phyloP scores from a whole-genome alignment of 208 protist genomes.

The Leptomonas seymouri region DNA sequence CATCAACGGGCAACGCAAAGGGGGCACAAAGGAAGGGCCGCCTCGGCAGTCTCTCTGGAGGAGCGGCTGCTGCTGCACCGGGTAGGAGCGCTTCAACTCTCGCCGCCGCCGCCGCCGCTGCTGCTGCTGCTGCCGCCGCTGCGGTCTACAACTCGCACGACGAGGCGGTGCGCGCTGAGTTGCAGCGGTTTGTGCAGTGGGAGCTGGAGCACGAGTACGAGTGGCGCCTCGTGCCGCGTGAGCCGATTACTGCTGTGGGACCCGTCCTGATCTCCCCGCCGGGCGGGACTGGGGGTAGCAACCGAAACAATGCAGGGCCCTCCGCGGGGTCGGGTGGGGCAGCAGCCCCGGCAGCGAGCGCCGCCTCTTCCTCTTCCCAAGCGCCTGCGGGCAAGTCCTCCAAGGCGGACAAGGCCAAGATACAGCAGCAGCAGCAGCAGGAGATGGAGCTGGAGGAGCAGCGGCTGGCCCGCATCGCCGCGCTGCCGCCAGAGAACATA shows the following conservation, averaged over 20 bases:
- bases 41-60: background rate
- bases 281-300: no score
- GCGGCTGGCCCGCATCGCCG: conserved; percentile 39
- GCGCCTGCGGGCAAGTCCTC: conserved; percentile 37
- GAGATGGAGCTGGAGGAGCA: conserved; percentile 65
- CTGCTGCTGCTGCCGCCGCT: background rate
- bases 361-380: background rate
- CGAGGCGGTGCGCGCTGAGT: conserved; percentile 20
- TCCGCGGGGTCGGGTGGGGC: background rate
- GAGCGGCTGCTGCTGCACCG: background rate
- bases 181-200: conserved; percentile 46
- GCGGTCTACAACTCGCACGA: conserved; percentile 22
- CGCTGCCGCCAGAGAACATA: conserved; percentile 68
- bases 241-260: conserved; percentile 18
- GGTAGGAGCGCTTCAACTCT: background rate
- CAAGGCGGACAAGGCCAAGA: conserved; percentile 39
- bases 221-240: conserved; percentile 54
- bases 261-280: background rate
- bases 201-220: conserved; percentile 65
- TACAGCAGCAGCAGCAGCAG: conserved; percentile 55
- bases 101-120: background rate
- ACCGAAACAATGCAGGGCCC: no score
- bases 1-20: background rate
- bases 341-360: conserved; percentile 2
- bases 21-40: conserved; percentile 5